phyloP scores from a whole-genome alignment of 352 stramenopile genomes.

The Globisporangium cederbergense region DNA sequence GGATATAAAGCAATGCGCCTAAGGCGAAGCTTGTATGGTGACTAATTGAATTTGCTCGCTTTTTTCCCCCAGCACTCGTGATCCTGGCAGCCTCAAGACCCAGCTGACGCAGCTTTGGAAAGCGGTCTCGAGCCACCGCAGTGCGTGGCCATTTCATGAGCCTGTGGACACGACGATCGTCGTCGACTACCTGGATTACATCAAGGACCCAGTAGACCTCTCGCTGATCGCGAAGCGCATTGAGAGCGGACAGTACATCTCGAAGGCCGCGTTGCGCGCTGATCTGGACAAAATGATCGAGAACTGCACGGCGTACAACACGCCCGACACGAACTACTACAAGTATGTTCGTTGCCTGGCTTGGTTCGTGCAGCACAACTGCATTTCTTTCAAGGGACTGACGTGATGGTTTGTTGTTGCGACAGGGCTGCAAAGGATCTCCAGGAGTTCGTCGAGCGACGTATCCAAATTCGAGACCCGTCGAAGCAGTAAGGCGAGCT shows the following conservation, averaged over 20 bases:
- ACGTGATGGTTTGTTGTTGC: background rate
- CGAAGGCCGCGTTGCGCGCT: constrained; percentile 88
- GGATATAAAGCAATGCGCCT: no score
- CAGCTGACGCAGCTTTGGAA: constrained; percentile 87
- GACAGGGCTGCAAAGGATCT: constrained; percentile 73
- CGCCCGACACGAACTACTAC: constrained; percentile 94
- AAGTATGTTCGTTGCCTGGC: constrained; percentile 67
- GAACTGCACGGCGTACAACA: constrained; percentile 98
- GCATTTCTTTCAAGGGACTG: background rate
- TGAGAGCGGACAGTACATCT: constrained; percentile 86
- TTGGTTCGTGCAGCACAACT: background rate
- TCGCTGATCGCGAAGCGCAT: constrained; percentile 82
- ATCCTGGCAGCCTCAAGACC: constrained; percentile 79
- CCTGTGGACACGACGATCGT: constrained; percentile 95
- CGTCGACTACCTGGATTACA: constrained; percentile 96
- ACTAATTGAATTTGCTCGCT: background rate
- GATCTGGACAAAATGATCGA: constrained; percentile 97
- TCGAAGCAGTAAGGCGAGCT: constrained; percentile 7
- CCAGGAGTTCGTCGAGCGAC: constrained; percentile 66
- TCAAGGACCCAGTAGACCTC: constrained; percentile 94
- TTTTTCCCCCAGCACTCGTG: constrained; percentile 43
- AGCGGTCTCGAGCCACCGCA: constrained; percentile 92
- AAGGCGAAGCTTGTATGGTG: background rate
- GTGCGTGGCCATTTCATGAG: constrained; percentile 97
- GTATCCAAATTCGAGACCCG: constrained; percentile 51